phyloP scores from a whole-genome alignment of 495 filamentous ascomycete genomes.

The Daldinia childiae region DNA sequence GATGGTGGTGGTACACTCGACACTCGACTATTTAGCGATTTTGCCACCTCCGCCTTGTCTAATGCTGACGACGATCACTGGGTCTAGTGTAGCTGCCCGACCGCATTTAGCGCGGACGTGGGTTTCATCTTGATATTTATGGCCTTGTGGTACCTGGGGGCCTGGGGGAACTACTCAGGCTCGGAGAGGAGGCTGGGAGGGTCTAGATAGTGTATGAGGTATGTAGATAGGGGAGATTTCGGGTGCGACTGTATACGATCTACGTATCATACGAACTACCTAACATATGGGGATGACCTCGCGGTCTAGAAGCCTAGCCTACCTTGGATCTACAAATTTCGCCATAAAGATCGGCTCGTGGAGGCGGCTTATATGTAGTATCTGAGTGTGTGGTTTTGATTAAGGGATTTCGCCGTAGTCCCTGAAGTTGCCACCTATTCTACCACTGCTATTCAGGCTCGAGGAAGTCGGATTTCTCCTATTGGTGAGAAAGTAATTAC shows the following conservation, averaged over 20 bases:
- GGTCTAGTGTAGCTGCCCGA: conserved; percentile 2
- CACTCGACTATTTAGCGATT: background rate
- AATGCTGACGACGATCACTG: background rate
- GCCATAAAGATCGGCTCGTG: background rate
- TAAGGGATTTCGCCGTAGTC: background rate
- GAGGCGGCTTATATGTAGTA: background rate
- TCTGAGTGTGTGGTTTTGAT: background rate
- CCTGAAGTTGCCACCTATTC: background rate
- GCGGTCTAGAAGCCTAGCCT: background rate
- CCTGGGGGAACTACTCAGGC: background rate
- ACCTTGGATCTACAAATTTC: background rate
- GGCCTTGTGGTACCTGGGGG: background rate
- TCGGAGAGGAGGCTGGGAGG: background rate
- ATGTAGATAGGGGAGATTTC: background rate
- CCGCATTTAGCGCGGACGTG: background rate
- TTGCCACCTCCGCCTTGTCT: background rate
- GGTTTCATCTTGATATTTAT: background rate
- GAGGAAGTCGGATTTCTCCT: conserved; percentile 7
- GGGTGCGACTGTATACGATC: background rate
- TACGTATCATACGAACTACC: background rate
- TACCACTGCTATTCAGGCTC: conserved; percentile 20
- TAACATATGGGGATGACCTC: background rate
- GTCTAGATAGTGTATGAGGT: background rate
- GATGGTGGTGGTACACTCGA: too few relatives aligned
- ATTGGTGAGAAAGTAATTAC: background rate